These are phyloP conservation scores for Cyclotella baltica DNA, from an alignment of 108 stramenopile genomes.

Conservation along the genomic window DNA sequence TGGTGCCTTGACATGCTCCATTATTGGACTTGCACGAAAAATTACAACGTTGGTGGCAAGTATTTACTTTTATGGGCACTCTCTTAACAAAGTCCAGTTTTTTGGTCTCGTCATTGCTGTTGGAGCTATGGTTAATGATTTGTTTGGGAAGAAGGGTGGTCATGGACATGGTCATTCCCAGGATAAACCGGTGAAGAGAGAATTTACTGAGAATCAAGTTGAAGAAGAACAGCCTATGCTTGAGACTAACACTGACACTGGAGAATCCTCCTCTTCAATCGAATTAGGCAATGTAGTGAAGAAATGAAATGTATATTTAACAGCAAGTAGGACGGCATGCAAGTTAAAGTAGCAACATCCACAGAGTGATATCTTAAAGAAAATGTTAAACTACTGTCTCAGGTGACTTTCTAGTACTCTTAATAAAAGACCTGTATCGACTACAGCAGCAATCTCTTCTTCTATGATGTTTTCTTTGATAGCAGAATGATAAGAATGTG, in stretches of 20 bases:
- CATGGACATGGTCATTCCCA: conserved; percentile 58
- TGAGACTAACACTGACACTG: conserved; percentile 4
- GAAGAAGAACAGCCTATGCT: conserved; percentile 50
- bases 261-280: conserved; percentile 7
- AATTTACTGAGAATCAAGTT: conserved; percentile 29
- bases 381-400: too few species aligned
- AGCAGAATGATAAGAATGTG: too few species aligned
- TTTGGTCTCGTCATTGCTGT: conserved; percentile 84
- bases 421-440: too few species aligned
- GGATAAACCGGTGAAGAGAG: conserved; percentile 5
- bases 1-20: conserved; percentile 96
- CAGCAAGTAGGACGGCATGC: too few species aligned
- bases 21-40: conserved; percentile 96
- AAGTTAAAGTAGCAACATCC: too few species aligned
- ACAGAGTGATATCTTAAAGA: too few species aligned
- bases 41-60: conserved; percentile 94
- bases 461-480: too few species aligned
- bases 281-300: conserved; percentile 37
- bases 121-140: conserved; percentile 94
- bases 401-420: too few species aligned
- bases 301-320: background rate
- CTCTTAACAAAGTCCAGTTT: conserved; percentile 81
- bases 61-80: conserved; percentile 95
- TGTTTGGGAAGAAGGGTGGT: conserved; percentile 86
- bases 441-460: too few species aligned